Evolutionary conservation across 1,284 basidiomycete species (phyloP).

Genomic region (Mycosarcoma mackinlayi): DNA sequence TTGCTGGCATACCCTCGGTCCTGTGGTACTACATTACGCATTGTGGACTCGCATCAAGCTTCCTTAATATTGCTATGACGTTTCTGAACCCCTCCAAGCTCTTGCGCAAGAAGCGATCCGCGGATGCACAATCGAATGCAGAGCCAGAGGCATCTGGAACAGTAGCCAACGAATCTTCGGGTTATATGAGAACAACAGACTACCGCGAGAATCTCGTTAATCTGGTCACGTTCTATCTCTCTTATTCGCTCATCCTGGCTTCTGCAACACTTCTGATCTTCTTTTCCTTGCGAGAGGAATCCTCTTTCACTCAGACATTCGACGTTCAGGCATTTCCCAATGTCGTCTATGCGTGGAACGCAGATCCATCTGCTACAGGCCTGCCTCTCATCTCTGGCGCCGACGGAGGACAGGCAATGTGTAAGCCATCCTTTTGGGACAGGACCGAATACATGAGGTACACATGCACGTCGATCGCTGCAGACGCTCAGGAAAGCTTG

Average conservation of each 20-base stretch:
- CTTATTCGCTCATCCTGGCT: slow-evolving; percentile 1
- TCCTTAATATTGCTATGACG: too few species aligned
- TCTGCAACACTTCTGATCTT: slow-evolving; percentile 2
- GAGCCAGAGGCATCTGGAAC: background rate
- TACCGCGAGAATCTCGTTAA: slow-evolving; percentile 9
- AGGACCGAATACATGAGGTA: background rate
- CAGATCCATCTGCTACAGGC: background rate
- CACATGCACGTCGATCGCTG: slow-evolving; percentile 3
- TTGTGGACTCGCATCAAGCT: too few species aligned
- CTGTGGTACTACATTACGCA: too few species aligned
- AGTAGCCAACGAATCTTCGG: background rate
- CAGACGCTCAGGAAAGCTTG: slow-evolving; percentile 3
- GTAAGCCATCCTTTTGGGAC: background rate
- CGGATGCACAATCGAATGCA: background rate
- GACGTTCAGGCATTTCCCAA: background rate
- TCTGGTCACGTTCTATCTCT: slow-evolving; percentile 1
- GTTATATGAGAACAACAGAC: background rate
- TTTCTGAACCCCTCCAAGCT: too few species aligned
- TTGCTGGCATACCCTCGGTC: too few species aligned
- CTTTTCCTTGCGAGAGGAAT: slow-evolving; percentile 2
- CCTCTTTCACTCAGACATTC: slow-evolving; percentile 3
- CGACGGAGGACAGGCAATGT: slow-evolving; percentile 1
- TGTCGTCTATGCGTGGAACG: slow-evolving; percentile 9
- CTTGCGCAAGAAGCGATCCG: background rate
- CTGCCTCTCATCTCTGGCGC: background rate